Evolutionary conservation across 2,329 filamentous ascomycete genomes (phyloP).

Genomic region (Apiospora pterosperma): DNA sequence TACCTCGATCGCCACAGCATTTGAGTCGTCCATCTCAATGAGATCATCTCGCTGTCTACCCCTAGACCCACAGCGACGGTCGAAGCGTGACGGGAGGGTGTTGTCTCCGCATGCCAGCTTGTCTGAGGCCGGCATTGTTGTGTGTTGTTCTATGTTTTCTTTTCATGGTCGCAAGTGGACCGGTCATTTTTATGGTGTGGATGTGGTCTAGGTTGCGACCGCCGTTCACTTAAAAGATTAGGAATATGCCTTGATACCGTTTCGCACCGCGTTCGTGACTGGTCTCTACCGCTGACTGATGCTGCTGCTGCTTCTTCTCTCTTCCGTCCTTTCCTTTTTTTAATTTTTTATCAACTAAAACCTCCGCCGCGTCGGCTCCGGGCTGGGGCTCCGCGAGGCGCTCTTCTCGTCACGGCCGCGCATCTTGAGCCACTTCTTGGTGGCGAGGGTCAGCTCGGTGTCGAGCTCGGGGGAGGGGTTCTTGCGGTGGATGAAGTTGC

Average conservation of each 20-base stretch:
- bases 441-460: conserved; percentile 78
- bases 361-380: conserved; percentile 74
- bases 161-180: background rate
- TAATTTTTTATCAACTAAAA: conserved; percentile 41
- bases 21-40: background rate
- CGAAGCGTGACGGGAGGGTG: too few species aligned
- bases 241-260: background rate
- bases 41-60: background rate
- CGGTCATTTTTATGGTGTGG: background rate
- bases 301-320: background rate
- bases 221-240: background rate
- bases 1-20: background rate
- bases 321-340: background rate
- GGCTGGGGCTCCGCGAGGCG: conserved; percentile 77
- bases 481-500: conserved; percentile 99
- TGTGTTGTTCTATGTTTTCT: background rate
- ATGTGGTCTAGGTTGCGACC: background rate
- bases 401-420: conserved; percentile 82
- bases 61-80: background rate
- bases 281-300: background rate
- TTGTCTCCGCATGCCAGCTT: background rate
- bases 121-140: background rate
- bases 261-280: background rate
- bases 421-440: conserved; percentile 93
- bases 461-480: conserved; percentile 89